Conservation (phyloP, 257 asterid species). For the Capsicum rhomboideum region DNA sequence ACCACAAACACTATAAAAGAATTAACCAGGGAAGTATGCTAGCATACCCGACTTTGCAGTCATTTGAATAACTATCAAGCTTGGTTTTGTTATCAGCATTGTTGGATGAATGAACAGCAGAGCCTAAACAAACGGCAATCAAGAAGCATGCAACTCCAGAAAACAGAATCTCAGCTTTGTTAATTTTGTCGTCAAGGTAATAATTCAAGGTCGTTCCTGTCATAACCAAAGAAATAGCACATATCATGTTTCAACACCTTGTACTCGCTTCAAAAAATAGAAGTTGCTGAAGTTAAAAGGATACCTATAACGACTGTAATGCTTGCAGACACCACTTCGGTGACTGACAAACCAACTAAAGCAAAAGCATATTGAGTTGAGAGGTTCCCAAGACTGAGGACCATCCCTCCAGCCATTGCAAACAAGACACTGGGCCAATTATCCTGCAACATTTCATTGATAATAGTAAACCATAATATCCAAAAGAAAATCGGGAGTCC, state of each 20-base stretch:
- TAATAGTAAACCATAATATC: not conserved
- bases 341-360: constrained; percentile 83
- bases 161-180: constrained; percentile 86
- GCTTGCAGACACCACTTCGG: constrained; percentile 81
- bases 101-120: constrained; percentile 79
- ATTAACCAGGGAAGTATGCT: not conserved
- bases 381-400: constrained; percentile 82
- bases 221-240: not conserved
- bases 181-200: constrained; percentile 77
- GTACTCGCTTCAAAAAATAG: not conserved
- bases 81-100: constrained; percentile 65
- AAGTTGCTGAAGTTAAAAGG: constrained; percentile 1
- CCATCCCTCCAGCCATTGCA: constrained; percentile 88
- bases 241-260: not conserved
- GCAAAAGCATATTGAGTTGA: constrained; percentile 98
- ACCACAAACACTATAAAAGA: not conserved
- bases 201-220: constrained; percentile 88
- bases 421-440: constrained; percentile 77
- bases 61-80: constrained; percentile 34
- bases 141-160: constrained; percentile 91
- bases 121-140: constrained; percentile 84
- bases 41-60: constrained; percentile 28
- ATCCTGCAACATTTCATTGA: constrained; percentile 36
- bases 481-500: not conserved
- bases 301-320: constrained; percentile 89